phyloP scores from a whole-genome alignment of 805 yeast species.

The Hanseniaspora clermontiae region DNA sequence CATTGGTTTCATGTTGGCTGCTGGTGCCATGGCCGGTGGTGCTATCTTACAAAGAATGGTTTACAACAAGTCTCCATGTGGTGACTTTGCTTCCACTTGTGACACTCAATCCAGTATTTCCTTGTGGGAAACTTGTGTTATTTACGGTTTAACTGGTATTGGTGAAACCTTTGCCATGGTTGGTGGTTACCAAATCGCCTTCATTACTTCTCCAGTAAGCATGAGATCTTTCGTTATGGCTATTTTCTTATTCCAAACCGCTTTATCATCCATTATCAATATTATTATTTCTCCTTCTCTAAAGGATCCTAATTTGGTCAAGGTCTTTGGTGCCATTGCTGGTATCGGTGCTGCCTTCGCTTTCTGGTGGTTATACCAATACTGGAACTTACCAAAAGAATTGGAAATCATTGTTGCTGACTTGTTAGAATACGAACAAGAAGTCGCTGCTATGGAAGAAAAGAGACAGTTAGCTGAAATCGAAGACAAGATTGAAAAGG shows the following conservation, averaged over 20 bases:
- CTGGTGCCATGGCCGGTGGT: slow-evolving; percentile 59
- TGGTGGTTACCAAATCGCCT: slow-evolving; percentile 75
- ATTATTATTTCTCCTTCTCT: slow-evolving; percentile 33
- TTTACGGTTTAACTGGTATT: slow-evolving; percentile 58
- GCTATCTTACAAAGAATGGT: slow-evolving; percentile 62
- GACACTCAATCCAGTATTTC: slow-evolving; percentile 22
- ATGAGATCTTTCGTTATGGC: slow-evolving; percentile 37
- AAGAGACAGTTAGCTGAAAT: background rate
- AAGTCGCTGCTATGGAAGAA: slow-evolving; percentile 10
- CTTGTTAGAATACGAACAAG: slow-evolving; percentile 22
- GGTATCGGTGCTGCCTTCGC: slow-evolving; percentile 29
- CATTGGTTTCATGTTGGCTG: slow-evolving; percentile 54
- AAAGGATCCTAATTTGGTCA: slow-evolving; percentile 32
- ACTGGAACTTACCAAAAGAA: slow-evolving; percentile 31
- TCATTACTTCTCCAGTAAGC: slow-evolving; percentile 62
- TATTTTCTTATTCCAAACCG: slow-evolving; percentile 52
- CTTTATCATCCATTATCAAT: slow-evolving; percentile 53
- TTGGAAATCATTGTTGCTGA: slow-evolving; percentile 28
- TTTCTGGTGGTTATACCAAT: slow-evolving; percentile 25
- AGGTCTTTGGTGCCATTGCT: slow-evolving; percentile 33
- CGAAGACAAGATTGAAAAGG: background rate
- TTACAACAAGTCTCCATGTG: slow-evolving; percentile 64
- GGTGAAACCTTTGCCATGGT: slow-evolving; percentile 70
- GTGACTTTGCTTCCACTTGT: slow-evolving; percentile 48
- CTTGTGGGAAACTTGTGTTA: slow-evolving; percentile 30